Conservation (phyloP, 768 basidiomycete species). For the Tephrocybe rancida region DNA sequence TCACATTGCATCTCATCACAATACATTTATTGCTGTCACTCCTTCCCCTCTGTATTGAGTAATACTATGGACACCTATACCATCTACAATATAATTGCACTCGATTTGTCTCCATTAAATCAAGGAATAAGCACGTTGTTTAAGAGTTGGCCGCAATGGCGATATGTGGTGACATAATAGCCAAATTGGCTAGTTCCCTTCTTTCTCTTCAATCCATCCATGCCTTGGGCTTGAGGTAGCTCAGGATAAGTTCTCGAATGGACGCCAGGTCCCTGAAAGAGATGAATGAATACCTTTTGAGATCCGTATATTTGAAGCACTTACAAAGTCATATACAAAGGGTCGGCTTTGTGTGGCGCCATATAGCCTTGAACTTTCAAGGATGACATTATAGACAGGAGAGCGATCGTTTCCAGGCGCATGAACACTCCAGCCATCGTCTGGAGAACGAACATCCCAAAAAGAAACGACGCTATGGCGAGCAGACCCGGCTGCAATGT, state of each 20-base stretch:
- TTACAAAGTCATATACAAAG: constrained; percentile 78
- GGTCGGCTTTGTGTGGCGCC: constrained; percentile 77
- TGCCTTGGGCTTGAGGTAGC: constrained; percentile 22
- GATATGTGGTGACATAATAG: constrained; percentile 52
- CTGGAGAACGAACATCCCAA: constrained; percentile 75
- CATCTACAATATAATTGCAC: constrained; percentile 22
- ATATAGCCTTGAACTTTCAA: constrained; percentile 80
- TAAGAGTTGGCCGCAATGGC: constrained; percentile 19
- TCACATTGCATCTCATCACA: constrained; percentile 13
- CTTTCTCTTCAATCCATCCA: constrained; percentile 31
- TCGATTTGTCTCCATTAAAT: constrained; percentile 2
- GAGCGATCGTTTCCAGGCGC: constrained; percentile 79
- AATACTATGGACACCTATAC: constrained; percentile 13
- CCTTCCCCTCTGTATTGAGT: constrained; percentile 19
- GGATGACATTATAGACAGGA: constrained; percentile 72
- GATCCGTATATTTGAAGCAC: constrained; percentile 19
- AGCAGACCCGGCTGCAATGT: constrained; percentile 77
- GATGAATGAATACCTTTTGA: not conserved
- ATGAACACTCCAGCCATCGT: constrained; percentile 74
- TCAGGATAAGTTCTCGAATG: constrained; percentile 54
- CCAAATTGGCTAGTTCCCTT: constrained; percentile 40
- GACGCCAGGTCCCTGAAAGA: constrained; percentile 56
- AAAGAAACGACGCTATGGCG: constrained; percentile 78
- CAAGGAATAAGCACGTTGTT: constrained; percentile 1
- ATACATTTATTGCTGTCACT: constrained; percentile 22